Base-by-base conservation (phyloP, 345 rosid species). In the Anacardium occidentale region DNA sequence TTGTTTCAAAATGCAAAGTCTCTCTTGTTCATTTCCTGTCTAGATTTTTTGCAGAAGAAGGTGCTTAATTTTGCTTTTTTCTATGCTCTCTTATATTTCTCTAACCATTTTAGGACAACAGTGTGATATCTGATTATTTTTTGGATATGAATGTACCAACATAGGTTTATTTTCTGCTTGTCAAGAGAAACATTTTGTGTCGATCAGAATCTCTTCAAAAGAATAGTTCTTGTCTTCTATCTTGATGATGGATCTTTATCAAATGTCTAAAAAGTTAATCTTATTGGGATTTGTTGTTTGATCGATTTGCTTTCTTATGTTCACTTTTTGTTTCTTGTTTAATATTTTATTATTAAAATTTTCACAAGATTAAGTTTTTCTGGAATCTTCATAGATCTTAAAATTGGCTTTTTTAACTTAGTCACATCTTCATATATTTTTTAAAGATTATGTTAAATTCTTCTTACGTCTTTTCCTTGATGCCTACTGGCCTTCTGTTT, bases 11-110 rank as follows among this genome's bases (percentile, higher is more conserved):
- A 69, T 87, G 89, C 90, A 87, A 79, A 62, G 70, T 76, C 75
- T 87, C 93, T 70, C 94, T 97, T 24, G 81, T 85, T 66, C 74
- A 40, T 71, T 91, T 95, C 78, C 83, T 92, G 44, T 79, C 89
- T 42, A 65, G 76, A 14, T 83, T 95, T 74, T 81, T 88, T 74
- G 84, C 89, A 7, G 83, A 77, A 66, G 95, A 88, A 89, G 98
- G 98, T 94, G 64, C 29, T 71, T 65, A 22, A 9, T 44, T 45
- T 70, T 32, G 48, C 18, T 72, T 58, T 60, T 13, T 44, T 14
- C 47, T 32, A 17, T 51, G 62, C 52, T 53, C 52, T 44, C 20
- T 26, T 57, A 14, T 67, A 40, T 15, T 65, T 61, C 68, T 60
- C 42, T 44, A 13, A 18, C 22, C n/a, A 25, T 20, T 9, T 62